Percentiles rank a stretch among this genome's conserved stretches.
These are phyloP conservation scores for Poterioochromonas sp. DNA, from an alignment of 352 stramenopile genomes.

Conservation along the genomic window DNA sequence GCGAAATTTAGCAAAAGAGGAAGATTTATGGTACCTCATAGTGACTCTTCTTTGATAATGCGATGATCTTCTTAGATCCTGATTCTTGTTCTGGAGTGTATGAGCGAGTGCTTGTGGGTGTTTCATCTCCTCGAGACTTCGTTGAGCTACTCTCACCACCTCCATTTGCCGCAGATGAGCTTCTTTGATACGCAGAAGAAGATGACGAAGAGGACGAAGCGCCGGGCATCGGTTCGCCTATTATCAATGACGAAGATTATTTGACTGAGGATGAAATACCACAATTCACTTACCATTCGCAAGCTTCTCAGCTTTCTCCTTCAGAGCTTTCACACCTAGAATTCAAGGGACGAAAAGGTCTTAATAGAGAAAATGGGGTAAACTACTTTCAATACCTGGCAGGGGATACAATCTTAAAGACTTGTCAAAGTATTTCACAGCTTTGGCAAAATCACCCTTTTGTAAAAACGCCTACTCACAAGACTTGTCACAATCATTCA, in stretches of 20 bases:
- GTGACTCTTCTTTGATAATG: not conserved
- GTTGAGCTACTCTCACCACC: too few species aligned
- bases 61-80: not conserved
- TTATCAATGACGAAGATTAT: not conserved
- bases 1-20: not conserved
- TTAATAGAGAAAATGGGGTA: not conserved
- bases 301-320: not conserved
- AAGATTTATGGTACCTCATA: not conserved
- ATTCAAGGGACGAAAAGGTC: not conserved
- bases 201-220: not conserved
- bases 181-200: not conserved
- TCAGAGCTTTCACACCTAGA: conserved; percentile 5
- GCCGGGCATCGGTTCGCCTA: not conserved
- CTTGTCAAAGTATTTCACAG: conserved; percentile 20
- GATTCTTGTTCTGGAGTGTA: not conserved
- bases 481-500: not conserved
- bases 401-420: not conserved
- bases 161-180: not conserved
- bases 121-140: too few species aligned
- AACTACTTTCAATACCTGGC: not conserved
- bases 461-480: not conserved
- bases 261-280: not conserved
- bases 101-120: not conserved
- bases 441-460: conserved; percentile 3
- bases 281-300: not conserved